Conservation (phyloP, 1,139 yeast species). For the Scheffersomyces illinoinensis region DNA sequence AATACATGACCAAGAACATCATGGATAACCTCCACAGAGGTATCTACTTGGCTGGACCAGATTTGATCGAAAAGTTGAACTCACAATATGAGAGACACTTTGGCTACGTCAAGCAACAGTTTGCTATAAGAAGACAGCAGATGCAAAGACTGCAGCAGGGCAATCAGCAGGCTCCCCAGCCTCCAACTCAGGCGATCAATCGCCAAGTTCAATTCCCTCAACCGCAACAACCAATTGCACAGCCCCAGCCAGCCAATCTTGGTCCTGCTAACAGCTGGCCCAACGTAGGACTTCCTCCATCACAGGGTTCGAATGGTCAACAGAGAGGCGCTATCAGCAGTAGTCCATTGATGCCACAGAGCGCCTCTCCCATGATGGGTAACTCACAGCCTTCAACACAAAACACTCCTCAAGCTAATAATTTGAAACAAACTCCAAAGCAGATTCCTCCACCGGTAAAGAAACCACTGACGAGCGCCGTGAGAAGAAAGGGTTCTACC, state of each 20-base stretch:
- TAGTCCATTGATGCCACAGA: slow-evolving; percentile 27
- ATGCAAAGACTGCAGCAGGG: slow-evolving; percentile 20
- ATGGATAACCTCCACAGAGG: slow-evolving; percentile 67
- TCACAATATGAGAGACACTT: slow-evolving; percentile 74
- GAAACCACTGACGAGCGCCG: slow-evolving; percentile 7
- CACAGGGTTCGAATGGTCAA: slow-evolving; percentile 5
- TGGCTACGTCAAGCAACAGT: slow-evolving; percentile 62
- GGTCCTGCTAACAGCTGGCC: slow-evolving; percentile 25
- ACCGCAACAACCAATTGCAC: slow-evolving; percentile 13
- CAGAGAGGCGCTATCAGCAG: slow-evolving; percentile 12
- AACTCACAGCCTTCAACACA: slow-evolving; percentile 12
- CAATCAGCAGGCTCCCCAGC: background rate
- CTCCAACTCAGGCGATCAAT: slow-evolving; percentile 3
- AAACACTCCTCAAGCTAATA: background rate
- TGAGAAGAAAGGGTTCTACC: slow-evolving; percentile 28
- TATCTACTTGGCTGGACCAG: slow-evolving; percentile 65
- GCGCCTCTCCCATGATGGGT: slow-evolving; percentile 19
- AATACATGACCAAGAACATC: slow-evolving; percentile 75
- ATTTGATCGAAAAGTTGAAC: slow-evolving; percentile 67
- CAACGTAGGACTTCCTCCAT: slow-evolving; percentile 14
- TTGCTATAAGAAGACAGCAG: slow-evolving; percentile 37
- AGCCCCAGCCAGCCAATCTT: slow-evolving; percentile 10
- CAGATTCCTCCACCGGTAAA: slow-evolving; percentile 8
- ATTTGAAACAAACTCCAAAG: background rate
- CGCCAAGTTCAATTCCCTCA: slow-evolving; percentile 8